A percentile compares a stretch with the other conserved stretches of the same genome.
phyloP scores from a whole-genome alignment of 2,329 filamentous ascomycete species.

The Phyllosticta capitalensis region DNA sequence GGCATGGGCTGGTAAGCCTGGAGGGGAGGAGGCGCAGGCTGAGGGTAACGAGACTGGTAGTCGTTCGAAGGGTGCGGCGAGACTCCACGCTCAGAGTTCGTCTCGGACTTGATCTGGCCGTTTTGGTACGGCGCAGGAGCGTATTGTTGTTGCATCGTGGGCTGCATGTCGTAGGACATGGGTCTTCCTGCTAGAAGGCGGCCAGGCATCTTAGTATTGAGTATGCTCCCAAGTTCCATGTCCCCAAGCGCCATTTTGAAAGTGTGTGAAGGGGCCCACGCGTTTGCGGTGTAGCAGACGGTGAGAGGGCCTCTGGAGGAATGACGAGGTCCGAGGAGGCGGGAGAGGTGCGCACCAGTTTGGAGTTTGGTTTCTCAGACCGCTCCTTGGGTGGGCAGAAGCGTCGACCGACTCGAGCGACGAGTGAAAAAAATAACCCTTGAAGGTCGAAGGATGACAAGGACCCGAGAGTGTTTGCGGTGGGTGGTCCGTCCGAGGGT shows the following conservation, averaged over 20 bases:
- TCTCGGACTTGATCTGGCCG: slow-evolving; percentile 47
- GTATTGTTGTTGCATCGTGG: slow-evolving; percentile 34
- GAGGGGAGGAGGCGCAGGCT: slow-evolving; percentile 44
- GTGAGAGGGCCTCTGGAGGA: slow-evolving; percentile 6
- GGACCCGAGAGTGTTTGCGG: neutral
- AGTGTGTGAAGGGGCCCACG: slow-evolving; percentile 7
- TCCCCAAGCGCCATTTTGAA: slow-evolving; percentile 14
- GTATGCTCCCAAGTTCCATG: slow-evolving; percentile 33
- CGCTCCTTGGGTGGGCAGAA: slow-evolving; percentile 9
- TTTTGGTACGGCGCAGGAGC: slow-evolving; percentile 40
- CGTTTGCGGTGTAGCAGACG: slow-evolving; percentile 10
- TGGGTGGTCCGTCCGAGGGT: slow-evolving; percentile 12
- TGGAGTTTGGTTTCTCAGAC: slow-evolving; percentile 9
- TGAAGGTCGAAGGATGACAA: neutral
- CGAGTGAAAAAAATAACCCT: neutral
- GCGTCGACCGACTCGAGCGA: slow-evolving; percentile 6
- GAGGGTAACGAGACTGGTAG: slow-evolving; percentile 48
- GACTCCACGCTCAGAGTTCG: slow-evolving; percentile 49
- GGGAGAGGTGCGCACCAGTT: slow-evolving; percentile 12
- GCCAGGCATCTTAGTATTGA: slow-evolving; percentile 33
- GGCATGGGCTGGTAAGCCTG: slow-evolving; percentile 41
- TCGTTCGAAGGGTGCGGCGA: slow-evolving; percentile 45
- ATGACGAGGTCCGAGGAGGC: slow-evolving; percentile 11
- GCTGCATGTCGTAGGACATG: slow-evolving; percentile 30
- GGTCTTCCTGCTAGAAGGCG: slow-evolving; percentile 26